phyloP scores from a whole-genome alignment of 352 stramenopile species.

The Globisporangium mamillatum region DNA sequence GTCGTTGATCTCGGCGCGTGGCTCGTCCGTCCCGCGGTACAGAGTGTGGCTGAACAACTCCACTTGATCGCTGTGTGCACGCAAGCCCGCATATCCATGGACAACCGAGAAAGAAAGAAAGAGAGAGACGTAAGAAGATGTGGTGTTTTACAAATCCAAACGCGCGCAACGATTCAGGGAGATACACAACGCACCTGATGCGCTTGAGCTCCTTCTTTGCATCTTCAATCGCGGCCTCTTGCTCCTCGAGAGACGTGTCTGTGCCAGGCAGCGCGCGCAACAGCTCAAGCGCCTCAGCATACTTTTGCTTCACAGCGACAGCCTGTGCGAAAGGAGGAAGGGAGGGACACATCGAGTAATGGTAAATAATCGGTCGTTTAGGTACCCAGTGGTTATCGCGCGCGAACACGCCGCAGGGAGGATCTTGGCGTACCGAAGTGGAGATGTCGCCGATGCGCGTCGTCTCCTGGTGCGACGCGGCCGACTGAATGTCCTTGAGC shows the following conservation, averaged over 20 bases:
- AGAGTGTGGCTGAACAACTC: slow-evolving; percentile 86
- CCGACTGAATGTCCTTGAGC: slow-evolving; percentile 79
- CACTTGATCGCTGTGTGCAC: slow-evolving; percentile 52
- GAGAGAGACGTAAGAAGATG: no score
- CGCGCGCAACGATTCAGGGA: background rate
- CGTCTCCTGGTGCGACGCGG: slow-evolving; percentile 70
- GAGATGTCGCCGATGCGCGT: slow-evolving; percentile 80
- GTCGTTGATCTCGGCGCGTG: slow-evolving; percentile 80
- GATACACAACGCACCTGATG: slow-evolving; percentile 47
- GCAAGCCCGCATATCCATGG: background rate
- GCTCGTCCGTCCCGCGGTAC: slow-evolving; percentile 81
- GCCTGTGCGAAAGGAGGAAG: slow-evolving; percentile 32
- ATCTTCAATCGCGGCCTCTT: slow-evolving; percentile 66
- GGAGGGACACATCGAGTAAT: no score
- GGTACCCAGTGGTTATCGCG: background rate
- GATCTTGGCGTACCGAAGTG: slow-evolving; percentile 42
- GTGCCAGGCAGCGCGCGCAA: slow-evolving; percentile 69
- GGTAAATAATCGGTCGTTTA: background rate
- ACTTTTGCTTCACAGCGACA: slow-evolving; percentile 75
- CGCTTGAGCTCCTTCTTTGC: slow-evolving; percentile 73
- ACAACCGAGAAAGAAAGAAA: background rate
- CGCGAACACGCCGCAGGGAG: background rate
- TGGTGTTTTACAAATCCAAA: no score
- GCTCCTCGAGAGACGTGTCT: slow-evolving; percentile 74
- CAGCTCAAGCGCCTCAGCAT: slow-evolving; percentile 61